Percentiles rank a stretch among this genome's conserved stretches.
Evolutionary conservation across 2,329 filamentous ascomycete genomes (phyloP).

Genomic region (Exophiala sp.): DNA sequence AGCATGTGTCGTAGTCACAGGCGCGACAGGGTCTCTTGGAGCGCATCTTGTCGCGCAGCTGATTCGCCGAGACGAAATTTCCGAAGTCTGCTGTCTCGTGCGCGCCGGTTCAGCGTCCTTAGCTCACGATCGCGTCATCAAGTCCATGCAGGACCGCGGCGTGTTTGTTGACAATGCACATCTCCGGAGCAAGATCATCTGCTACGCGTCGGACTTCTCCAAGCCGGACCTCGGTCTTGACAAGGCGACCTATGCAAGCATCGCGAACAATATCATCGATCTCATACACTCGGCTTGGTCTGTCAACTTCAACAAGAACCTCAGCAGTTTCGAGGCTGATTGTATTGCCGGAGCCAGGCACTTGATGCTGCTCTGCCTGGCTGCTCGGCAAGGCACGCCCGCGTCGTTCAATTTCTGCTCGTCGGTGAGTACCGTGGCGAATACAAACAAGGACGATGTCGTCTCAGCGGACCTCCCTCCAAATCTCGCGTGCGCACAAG

Average conservation of each 20-base stretch:
- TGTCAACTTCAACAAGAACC: slow-evolving; percentile 60
- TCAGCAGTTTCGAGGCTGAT: slow-evolving; percentile 56
- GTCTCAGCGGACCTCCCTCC: slow-evolving; percentile 11
- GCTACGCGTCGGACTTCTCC: slow-evolving; percentile 48
- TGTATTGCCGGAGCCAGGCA: slow-evolving; percentile 17
- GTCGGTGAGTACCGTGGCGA: slow-evolving; percentile 42
- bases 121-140: slow-evolving; percentile 43
- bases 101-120: slow-evolving; percentile 45
- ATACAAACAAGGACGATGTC: slow-evolving; percentile 7
- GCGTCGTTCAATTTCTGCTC: slow-evolving; percentile 51
- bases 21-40: slow-evolving; percentile 63
- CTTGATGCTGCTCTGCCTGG: slow-evolving; percentile 38
- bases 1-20: slow-evolving; percentile 49
- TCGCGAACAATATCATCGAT: slow-evolving; percentile 45
- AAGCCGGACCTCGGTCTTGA: slow-evolving; percentile 49
- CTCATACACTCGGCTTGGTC: slow-evolving; percentile 64
- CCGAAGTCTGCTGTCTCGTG: slow-evolving; percentile 57
- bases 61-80: slow-evolving; percentile 34
- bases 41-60: slow-evolving; percentile 55
- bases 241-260: slow-evolving; percentile 36
- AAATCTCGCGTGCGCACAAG: slow-evolving; percentile 15
- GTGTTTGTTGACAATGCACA: slow-evolving; percentile 10
- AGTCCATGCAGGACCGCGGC: slow-evolving; percentile 38
- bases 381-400: slow-evolving; percentile 31
- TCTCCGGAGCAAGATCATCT: slow-evolving; percentile 40